phyloP scores from a whole-genome alignment of 257 asterid species.

The Solanum corneliomulleri region DNA sequence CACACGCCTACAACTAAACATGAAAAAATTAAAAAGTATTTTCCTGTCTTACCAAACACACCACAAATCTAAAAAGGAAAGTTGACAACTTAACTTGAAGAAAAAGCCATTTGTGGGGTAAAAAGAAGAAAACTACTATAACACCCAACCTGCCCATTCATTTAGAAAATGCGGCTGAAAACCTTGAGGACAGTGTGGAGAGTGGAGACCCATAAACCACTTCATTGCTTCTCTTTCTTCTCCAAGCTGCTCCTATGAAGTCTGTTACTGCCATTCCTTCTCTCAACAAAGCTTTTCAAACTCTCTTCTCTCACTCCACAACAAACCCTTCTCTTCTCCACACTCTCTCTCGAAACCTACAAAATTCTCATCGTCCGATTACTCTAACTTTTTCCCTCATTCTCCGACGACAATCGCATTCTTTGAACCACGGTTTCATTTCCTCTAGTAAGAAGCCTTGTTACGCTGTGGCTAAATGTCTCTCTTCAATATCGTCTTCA shows the following conservation, averaged over 20 bases:
- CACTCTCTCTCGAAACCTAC: neutral
- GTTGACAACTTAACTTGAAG: neutral
- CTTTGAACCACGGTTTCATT: constrained; percentile 5
- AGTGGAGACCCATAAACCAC: neutral
- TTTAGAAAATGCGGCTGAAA: neutral
- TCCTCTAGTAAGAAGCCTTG: constrained; percentile 9
- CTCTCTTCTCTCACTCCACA: constrained; percentile 3
- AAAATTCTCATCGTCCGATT: neutral
- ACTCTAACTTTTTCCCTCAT: neutral
- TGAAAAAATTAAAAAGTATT: too few relatives aligned
- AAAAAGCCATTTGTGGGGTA: neutral
- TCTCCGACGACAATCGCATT: constrained; percentile 1
- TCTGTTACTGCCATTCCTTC: neutral
- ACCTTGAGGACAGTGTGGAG: neutral
- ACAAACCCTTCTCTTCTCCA: neutral
- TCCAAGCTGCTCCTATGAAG: neutral
- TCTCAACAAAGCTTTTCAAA: constrained; percentile 5
- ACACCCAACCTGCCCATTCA: neutral
- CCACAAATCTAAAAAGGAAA: too few relatives aligned
- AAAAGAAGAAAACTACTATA: neutral
- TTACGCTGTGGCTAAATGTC: constrained; percentile 23
- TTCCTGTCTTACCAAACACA: too few relatives aligned
- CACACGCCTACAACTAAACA: too few relatives aligned
- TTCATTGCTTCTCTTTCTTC: neutral
- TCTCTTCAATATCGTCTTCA: constrained; percentile 43